Evolutionary conservation across 2,329 filamentous ascomycete genomes (phyloP).

Genomic region (Aspergillus tamarii): DNA sequence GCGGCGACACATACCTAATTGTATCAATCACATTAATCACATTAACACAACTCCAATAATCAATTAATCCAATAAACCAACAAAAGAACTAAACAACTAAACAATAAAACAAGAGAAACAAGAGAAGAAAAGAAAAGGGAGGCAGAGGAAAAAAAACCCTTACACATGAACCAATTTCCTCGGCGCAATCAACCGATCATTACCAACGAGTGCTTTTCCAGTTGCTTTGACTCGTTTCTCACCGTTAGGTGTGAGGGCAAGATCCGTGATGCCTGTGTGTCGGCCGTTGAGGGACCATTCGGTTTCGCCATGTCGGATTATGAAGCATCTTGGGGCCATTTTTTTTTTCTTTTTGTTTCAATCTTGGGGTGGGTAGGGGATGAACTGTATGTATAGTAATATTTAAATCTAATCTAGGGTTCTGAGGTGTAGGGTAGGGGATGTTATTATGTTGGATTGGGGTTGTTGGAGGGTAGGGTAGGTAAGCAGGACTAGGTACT

Average conservation of each 20-base stretch:
- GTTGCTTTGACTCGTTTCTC: constrained; percentile 76
- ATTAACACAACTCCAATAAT: neutral
- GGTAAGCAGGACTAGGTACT: neutral
- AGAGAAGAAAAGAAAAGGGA: neutral
- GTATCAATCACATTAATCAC: neutral
- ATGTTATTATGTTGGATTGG: no score
- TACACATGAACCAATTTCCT: constrained; percentile 81
- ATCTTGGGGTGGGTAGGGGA: no score
- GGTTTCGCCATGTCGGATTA: constrained; percentile 89
- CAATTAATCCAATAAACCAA: neutral
- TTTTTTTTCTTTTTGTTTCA: neutral
- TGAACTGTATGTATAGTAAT: no score
- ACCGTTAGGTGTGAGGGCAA: constrained; percentile 80
- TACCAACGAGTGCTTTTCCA: constrained; percentile 79
- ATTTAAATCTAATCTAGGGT: no score
- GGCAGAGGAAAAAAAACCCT: constrained; percentile 42
- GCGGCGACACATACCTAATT: constrained; percentile 79
- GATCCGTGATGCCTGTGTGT: constrained; percentile 84
- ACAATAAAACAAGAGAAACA: neutral
- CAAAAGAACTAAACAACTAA: no score
- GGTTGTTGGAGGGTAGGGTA: no score
- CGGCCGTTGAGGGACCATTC: constrained; percentile 89
- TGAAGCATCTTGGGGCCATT: constrained; percentile 73
- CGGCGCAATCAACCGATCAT: constrained; percentile 82
- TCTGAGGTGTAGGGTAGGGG: no score